Evolutionary conservation across 768 basidiomycete species (phyloP).

Genomic region (Naganishia vaughanmartiniae): DNA sequence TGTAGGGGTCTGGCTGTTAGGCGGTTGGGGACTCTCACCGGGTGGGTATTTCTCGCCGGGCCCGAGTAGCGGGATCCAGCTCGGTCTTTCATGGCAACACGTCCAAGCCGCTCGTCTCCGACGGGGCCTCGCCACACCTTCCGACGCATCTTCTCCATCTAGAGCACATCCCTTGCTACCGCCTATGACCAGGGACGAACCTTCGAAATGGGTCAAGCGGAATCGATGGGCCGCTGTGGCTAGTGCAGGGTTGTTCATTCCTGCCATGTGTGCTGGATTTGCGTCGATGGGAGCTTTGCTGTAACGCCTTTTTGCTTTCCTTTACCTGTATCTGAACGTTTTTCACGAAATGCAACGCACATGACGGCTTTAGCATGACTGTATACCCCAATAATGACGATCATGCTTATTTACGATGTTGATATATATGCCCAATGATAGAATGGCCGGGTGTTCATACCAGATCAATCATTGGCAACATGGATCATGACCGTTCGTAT

Average conservation of each 20-base stretch:
- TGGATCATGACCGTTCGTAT: too few relatives aligned
- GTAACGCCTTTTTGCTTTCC: not conserved
- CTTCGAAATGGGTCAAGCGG: slow-evolving; percentile 34
- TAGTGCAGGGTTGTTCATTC: slow-evolving; percentile 31
- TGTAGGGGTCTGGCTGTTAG: slow-evolving; percentile 35
- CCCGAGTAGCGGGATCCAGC: not conserved
- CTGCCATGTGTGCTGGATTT: slow-evolving; percentile 34
- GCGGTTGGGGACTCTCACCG: slow-evolving; percentile 34
- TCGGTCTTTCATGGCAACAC: slow-evolving; percentile 25
- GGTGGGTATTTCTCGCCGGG: too few relatives aligned
- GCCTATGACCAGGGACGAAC: slow-evolving; percentile 31
- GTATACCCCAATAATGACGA: slow-evolving; percentile 4
- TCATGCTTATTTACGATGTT: too few relatives aligned
- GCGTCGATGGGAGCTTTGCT: slow-evolving; percentile 22
- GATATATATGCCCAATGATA: too few relatives aligned
- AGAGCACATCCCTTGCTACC: slow-evolving; percentile 13
- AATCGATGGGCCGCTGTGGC: slow-evolving; percentile 33
- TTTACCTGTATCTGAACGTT: not conserved
- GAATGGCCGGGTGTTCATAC: too few relatives aligned
- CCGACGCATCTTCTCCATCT: not conserved
- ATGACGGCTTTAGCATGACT: not conserved
- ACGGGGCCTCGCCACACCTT: not conserved
- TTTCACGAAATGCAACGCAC: slow-evolving; percentile 1
- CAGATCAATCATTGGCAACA: too few relatives aligned
- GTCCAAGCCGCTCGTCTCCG: slow-evolving; percentile 16